Conservation (phyloP, 1,284 basidiomycete genomes). For the Phellinidium pouzarii region DNA sequence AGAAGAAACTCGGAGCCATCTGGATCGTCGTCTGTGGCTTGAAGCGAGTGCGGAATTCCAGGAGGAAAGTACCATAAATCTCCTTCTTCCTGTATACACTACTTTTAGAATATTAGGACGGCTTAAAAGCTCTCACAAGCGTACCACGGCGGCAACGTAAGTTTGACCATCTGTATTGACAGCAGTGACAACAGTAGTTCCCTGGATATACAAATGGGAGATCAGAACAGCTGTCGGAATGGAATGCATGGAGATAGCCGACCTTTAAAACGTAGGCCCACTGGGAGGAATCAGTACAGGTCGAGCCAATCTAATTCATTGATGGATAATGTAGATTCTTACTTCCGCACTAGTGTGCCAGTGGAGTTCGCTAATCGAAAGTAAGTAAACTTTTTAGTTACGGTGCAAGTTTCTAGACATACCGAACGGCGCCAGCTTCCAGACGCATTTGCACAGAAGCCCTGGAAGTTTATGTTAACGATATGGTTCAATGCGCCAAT, state of each 20-base stretch:
- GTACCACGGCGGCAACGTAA: slow-evolving; percentile 25
- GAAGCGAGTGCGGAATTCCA: slow-evolving; percentile 57
- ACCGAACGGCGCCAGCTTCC: slow-evolving; percentile 58
- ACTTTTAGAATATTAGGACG: slow-evolving; percentile 11
- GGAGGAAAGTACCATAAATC: slow-evolving; percentile 63
- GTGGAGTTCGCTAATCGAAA: slow-evolving; percentile 51
- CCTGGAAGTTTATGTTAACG: slow-evolving; percentile 29
- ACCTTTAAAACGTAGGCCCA: slow-evolving; percentile 65
- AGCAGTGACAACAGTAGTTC: slow-evolving; percentile 53
- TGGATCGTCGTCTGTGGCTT: slow-evolving; percentile 48
- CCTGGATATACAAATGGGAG: slow-evolving; percentile 31
- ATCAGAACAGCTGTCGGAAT: background rate
- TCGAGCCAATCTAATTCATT: slow-evolving; percentile 12
- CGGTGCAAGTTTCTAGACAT: slow-evolving; percentile 10
- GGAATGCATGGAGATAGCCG: slow-evolving; percentile 7
- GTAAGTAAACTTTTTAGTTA: background rate
- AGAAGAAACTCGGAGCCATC: slow-evolving; percentile 66
- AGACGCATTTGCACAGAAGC: slow-evolving; percentile 68
- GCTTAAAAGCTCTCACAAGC: slow-evolving; percentile 1
- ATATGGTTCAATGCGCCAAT: background rate
- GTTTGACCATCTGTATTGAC: slow-evolving; percentile 55
- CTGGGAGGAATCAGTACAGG: slow-evolving; percentile 30
- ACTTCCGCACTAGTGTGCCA: slow-evolving; percentile 69
- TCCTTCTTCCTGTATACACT: slow-evolving; percentile 25
- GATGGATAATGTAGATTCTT: too few species aligned